Evolutionary conservation across 2,329 filamentous ascomycete species (phyloP).

Genomic region (Cordyceps javanica): DNA sequence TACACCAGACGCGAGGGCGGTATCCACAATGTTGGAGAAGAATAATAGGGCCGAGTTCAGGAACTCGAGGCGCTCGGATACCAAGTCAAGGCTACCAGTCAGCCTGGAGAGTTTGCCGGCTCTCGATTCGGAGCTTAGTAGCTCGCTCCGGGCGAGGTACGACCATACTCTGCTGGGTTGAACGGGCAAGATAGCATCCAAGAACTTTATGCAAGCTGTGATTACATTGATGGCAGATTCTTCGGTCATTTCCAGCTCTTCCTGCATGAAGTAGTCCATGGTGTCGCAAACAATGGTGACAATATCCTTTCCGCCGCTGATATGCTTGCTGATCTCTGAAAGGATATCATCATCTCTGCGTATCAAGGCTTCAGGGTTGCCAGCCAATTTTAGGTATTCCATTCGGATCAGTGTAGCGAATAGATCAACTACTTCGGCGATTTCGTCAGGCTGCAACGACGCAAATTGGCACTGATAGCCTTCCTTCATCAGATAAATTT

Average conservation of each 20-base stretch:
- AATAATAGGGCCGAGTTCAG: slow-evolving; percentile 66
- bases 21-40: slow-evolving; percentile 69
- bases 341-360: slow-evolving; percentile 39
- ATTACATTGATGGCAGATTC: slow-evolving; percentile 61
- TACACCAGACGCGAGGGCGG: slow-evolving; percentile 64
- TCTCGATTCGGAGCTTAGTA: slow-evolving; percentile 71
- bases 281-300: slow-evolving; percentile 77
- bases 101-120: slow-evolving; percentile 72
- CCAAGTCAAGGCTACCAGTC: slow-evolving; percentile 75
- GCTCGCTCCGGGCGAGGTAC: slow-evolving; percentile 71
- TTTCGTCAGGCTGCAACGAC: slow-evolving; percentile 51
- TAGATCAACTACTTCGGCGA: slow-evolving; percentile 67
- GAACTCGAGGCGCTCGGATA: slow-evolving; percentile 70
- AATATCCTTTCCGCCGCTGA: slow-evolving; percentile 62
- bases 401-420: slow-evolving; percentile 63
- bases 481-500: slow-evolving; percentile 57
- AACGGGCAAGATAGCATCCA: slow-evolving; percentile 65
- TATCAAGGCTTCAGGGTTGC: slow-evolving; percentile 27
- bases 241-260: slow-evolving; percentile 50
- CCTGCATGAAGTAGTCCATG: slow-evolving; percentile 65
- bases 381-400: slow-evolving; percentile 34
- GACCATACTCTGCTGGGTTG: slow-evolving; percentile 86
- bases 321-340: slow-evolving; percentile 48
- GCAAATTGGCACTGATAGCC: slow-evolving; percentile 47
- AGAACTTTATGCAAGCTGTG: slow-evolving; percentile 70